A percentile compares a stretch with the other conserved stretches of the same genome.
Conservation (phyloP, 164 flowering plant species). For the Aristolochia contorta region DNA sequence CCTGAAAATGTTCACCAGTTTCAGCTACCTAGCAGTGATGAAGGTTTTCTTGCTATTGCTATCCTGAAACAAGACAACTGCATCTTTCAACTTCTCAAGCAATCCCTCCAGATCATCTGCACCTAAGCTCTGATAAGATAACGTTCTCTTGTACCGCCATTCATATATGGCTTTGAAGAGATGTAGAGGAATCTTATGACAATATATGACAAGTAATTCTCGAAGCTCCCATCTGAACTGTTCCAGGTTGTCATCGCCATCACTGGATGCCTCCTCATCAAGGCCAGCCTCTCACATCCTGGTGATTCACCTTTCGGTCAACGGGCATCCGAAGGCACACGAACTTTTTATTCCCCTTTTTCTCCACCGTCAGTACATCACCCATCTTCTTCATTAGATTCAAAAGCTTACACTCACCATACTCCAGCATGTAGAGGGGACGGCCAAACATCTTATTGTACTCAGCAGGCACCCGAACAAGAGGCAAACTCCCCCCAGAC, state of each 20-base stretch:
- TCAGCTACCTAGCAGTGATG: conserved; percentile 31
- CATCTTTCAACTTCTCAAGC: conserved; percentile 58
- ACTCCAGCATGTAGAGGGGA: conserved; percentile 69
- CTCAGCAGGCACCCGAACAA: conserved; percentile 60
- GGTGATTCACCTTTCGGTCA: conserved; percentile 36
- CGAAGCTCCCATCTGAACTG: conserved; percentile 65
- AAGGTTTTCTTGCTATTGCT: conserved; percentile 53
- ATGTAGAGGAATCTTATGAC: conserved; percentile 47
- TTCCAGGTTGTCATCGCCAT: conserved; percentile 23
- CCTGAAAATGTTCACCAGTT: too few species aligned
- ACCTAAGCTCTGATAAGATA: conserved; percentile 51
- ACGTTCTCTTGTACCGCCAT: conserved; percentile 68
- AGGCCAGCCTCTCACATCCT: conserved; percentile 20
- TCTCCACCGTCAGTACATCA: conserved; percentile 49
- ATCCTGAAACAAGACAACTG: conserved; percentile 56
- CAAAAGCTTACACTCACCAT: conserved; percentile 70
- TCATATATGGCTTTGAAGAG: conserved; percentile 64
- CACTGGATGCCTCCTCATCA: conserved; percentile 6
- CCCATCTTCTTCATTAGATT: conserved; percentile 76
- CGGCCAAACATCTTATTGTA: conserved; percentile 69
- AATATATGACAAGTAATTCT: conserved; percentile 86
- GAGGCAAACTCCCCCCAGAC: conserved; percentile 66
- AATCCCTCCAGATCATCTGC: conserved; percentile 59
- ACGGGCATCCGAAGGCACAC: conserved; percentile 68
- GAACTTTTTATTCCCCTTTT: conserved; percentile 55